A percentile compares a stretch with the other conserved stretches of the same genome.
Evolutionary conservation across 2,329 filamentous ascomycete species (phyloP).

Genomic region (Aspergillus versicolor): DNA sequence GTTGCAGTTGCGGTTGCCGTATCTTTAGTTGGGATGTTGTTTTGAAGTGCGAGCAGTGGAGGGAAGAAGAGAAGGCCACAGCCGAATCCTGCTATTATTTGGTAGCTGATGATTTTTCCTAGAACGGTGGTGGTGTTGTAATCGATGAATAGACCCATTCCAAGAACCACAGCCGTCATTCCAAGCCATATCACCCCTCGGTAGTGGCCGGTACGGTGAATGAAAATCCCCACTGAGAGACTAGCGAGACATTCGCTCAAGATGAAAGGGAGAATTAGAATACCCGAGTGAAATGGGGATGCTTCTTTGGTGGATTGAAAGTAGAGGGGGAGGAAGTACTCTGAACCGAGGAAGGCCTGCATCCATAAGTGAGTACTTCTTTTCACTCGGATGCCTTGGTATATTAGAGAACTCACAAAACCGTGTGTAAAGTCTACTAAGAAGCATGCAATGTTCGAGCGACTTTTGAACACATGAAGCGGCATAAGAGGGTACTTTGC

Average conservation of each 20-base stretch:
- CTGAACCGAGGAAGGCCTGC: slow-evolving; percentile 62
- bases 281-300: slow-evolving; percentile 58
- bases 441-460: slow-evolving; percentile 60
- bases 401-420: slow-evolving; percentile 32
- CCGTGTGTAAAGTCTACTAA: slow-evolving; percentile 49
- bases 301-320: slow-evolving; percentile 67
- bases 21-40: slow-evolving; percentile 50
- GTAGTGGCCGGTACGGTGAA: slow-evolving; percentile 53
- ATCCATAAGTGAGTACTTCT: slow-evolving; percentile 3
- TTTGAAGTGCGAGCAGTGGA: slow-evolving; percentile 58
- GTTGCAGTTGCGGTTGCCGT: slow-evolving; percentile 54
- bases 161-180: slow-evolving; percentile 42
- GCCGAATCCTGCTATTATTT: slow-evolving; percentile 53
- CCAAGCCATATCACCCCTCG: slow-evolving; percentile 49
- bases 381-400: neutral
- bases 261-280: slow-evolving; percentile 62
- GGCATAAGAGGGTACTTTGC: slow-evolving; percentile 70
- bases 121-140: slow-evolving; percentile 39
- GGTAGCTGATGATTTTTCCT: slow-evolving; percentile 46
- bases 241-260: slow-evolving; percentile 46
- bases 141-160: slow-evolving; percentile 49
- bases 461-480: slow-evolving; percentile 57
- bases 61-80: slow-evolving; percentile 54
- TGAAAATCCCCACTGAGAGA: slow-evolving; percentile 49
- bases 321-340: slow-evolving; percentile 73